Evolutionary conservation across 768 basidiomycete species (phyloP).

Genomic region (button mushroom (Agaricus bisporus)): DNA sequence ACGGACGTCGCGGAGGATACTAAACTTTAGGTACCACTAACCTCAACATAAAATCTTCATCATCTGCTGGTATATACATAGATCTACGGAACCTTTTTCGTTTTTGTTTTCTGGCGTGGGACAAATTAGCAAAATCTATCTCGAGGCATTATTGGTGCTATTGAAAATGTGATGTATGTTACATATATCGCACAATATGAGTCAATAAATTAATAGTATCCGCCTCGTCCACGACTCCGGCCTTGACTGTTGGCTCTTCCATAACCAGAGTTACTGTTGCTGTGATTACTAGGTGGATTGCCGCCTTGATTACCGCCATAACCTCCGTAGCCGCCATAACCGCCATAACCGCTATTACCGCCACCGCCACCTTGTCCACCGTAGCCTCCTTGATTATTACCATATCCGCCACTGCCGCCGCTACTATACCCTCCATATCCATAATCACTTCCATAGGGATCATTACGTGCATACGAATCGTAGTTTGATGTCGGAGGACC

Average conservation of each 20-base stretch:
- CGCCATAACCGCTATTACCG: constrained; percentile 38
- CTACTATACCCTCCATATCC: constrained; percentile 30
- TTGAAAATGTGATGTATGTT: constrained; percentile 1
- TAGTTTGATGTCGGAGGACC: constrained; percentile 21
- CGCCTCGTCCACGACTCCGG: constrained; percentile 39
- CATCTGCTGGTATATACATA: neutral
- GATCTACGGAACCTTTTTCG: neutral
- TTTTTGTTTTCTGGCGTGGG: neutral
- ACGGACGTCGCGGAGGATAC: constrained; percentile 14
- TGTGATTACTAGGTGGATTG: constrained; percentile 25
- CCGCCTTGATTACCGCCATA: constrained; percentile 16
- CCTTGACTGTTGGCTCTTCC: constrained; percentile 21
- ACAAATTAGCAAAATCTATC: neutral
- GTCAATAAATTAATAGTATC: constrained; percentile 29
- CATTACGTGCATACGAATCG: constrained; percentile 25
- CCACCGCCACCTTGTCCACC: constrained; percentile 15
- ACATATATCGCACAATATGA: constrained; percentile 1
- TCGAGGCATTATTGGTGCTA: neutral
- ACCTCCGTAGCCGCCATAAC: constrained; percentile 18
- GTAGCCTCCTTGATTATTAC: constrained; percentile 28
- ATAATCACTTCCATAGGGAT: constrained; percentile 24
- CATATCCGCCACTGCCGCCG: constrained; percentile 12
- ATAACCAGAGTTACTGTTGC: constrained; percentile 17
- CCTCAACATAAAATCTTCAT: too few relatives aligned
- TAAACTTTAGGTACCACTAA: neutral